Evolutionary conservation across 805 yeast genomes (phyloP).

Genomic region (Pichia paraexigua): DNA sequence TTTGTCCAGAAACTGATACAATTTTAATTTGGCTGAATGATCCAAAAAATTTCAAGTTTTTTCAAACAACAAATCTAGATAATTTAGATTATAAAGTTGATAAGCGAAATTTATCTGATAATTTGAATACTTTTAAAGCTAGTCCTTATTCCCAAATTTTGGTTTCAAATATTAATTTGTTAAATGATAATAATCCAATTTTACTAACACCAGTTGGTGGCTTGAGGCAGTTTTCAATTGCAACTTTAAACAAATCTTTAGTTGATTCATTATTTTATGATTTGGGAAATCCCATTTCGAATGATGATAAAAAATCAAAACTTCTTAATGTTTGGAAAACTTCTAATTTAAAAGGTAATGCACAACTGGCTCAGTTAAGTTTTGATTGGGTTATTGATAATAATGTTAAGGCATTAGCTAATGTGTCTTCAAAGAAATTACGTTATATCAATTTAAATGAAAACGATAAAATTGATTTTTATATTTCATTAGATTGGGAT

Average conservation of each 20-base stretch:
- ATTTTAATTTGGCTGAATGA: slow-evolving; percentile 26
- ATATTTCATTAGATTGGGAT: slow-evolving; percentile 25
- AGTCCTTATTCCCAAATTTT: slow-evolving; percentile 15
- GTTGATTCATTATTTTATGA: slow-evolving; percentile 15
- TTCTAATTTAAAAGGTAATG: slow-evolving; percentile 21
- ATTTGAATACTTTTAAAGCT: slow-evolving; percentile 6
- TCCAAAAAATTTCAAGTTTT: slow-evolving; percentile 17
- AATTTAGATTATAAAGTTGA: slow-evolving; percentile 1
- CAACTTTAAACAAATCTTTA: slow-evolving; percentile 18
- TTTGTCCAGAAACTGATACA: slow-evolving; percentile 24
- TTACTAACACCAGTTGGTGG: slow-evolving; percentile 36
- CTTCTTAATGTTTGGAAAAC: slow-evolving; percentile 17
- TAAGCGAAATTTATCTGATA: neutral
- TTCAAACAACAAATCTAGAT: neutral
- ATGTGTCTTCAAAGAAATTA: slow-evolving; percentile 19
- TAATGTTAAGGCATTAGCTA: slow-evolving; percentile 23
- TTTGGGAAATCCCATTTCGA: neutral
- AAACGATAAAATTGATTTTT: slow-evolving; percentile 21
- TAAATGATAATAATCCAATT: slow-evolving; percentile 19
- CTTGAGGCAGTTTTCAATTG: slow-evolving; percentile 31
- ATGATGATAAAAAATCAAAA: slow-evolving; percentile 11
- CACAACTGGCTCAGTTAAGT: slow-evolving; percentile 26
- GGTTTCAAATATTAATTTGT: slow-evolving; percentile 9
- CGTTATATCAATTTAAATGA: slow-evolving; percentile 20
- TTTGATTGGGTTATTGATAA: slow-evolving; percentile 28